Percentiles rank a stretch among this genome's conserved stretches.
phyloP scores from a whole-genome alignment of 202 grass and related monocot genomes.

The Schoenoplectus tabernaemontani region DNA sequence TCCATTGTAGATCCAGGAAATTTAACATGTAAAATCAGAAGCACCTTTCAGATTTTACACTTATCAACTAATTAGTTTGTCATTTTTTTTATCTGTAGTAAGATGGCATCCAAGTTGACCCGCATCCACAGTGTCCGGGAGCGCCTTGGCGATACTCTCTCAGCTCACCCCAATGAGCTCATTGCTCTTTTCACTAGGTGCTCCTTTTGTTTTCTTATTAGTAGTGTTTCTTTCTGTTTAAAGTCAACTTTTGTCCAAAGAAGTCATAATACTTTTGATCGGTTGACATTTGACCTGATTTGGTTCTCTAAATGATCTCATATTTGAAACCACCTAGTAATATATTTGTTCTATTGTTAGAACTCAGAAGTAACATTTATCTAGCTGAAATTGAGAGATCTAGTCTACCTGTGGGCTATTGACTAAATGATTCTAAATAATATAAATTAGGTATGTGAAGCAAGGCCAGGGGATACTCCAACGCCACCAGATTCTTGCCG shows the following conservation, averaged over 20 bases:
- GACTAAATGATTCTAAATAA: background rate
- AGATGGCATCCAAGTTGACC: slow-evolving; percentile 65
- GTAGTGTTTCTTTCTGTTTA: background rate
- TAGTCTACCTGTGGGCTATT: background rate
- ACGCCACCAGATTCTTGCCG: slow-evolving; percentile 69
- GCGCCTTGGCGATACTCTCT: slow-evolving; percentile 56
- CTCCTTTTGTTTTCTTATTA: background rate
- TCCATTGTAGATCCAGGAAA: background rate
- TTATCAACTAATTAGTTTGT: background rate
- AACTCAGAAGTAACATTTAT: background rate
- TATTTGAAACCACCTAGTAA: background rate
- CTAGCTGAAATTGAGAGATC: background rate
- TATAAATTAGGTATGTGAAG: slow-evolving; percentile 57
- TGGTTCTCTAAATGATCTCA: background rate
- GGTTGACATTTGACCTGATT: background rate
- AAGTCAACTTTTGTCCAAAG: background rate
- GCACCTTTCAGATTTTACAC: background rate
- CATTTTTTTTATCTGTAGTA: background rate
- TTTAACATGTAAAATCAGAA: background rate
- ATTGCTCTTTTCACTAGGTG: slow-evolving; percentile 77
- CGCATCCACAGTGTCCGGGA: slow-evolving; percentile 73
- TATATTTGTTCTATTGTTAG: background rate
- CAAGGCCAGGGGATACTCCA: slow-evolving; percentile 85
- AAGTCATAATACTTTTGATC: background rate
- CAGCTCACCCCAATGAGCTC: slow-evolving; percentile 84